These are phyloP conservation scores for Arthrobotrys sinensis DNA, from an alignment of 2,329 filamentous ascomycete species.

Conservation along the genomic window DNA sequence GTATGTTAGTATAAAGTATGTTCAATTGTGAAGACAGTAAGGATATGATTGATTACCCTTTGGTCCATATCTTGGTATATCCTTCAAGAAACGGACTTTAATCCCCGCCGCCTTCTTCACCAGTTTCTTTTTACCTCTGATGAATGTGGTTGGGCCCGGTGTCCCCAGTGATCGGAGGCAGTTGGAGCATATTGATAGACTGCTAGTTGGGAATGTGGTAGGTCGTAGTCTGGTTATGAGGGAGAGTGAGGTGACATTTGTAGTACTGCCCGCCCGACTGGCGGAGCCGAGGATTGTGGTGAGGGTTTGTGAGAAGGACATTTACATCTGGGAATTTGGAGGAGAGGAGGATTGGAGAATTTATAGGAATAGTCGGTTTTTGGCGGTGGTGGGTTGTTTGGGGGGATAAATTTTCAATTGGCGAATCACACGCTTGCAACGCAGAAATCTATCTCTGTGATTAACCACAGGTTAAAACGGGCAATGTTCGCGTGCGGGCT, in stretches of 20 bases:
- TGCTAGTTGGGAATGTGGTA: conserved; percentile 19
- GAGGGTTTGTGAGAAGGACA: conserved; percentile 45
- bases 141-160: conserved; percentile 64
- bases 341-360: not conserved
- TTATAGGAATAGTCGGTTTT: not conserved
- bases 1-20: not conserved
- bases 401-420: not conserved
- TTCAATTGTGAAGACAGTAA: conserved; percentile 56
- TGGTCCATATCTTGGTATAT: conserved; percentile 72
- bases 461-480: not conserved
- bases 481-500: not conserved
- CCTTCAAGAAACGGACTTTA: conserved; percentile 71
- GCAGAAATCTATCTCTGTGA: not conserved
- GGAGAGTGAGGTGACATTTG: conserved; percentile 22
- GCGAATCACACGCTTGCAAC: conserved; percentile 1
- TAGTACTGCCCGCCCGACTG: conserved; percentile 4
- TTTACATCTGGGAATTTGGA: conserved; percentile 42
- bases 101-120: conserved; percentile 69
- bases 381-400: not conserved
- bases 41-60: conserved; percentile 66
- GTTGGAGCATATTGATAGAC: conserved; percentile 63
- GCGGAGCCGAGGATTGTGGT: conserved; percentile 63
- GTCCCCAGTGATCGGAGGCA: conserved; percentile 60
- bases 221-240: conserved; percentile 2
- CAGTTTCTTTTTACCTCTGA: conserved; percentile 69